These are phyloP conservation scores for Nidularia pulvinata DNA, from an alignment of 768 basidiomycete species.

Conservation along the genomic window DNA sequence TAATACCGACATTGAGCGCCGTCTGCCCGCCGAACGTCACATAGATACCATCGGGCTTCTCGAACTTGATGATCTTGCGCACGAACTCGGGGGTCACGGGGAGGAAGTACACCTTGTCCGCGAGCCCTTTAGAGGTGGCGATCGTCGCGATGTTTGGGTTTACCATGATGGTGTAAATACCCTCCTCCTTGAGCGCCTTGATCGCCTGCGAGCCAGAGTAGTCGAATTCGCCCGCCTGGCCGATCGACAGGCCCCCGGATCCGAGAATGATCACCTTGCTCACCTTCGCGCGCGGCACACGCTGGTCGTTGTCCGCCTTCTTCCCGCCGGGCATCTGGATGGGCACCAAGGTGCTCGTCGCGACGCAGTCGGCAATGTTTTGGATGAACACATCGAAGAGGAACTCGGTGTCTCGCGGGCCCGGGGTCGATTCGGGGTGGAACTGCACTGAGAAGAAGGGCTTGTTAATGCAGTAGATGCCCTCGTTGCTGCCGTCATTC, in stretches of 20 bases:
- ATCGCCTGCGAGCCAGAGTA: conserved; percentile 99
- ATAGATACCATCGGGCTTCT: conserved; percentile 99
- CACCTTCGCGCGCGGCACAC: conserved; percentile 71
- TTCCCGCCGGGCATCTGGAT: conserved; percentile 78
- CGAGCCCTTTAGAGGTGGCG: conserved; percentile 94
- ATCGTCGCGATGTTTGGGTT: conserved; percentile 99
- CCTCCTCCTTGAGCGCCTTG: conserved; percentile 98
- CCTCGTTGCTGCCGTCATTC: conserved; percentile 97
- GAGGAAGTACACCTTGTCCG: conserved; percentile 99
- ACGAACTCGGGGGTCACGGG: conserved; percentile 99
- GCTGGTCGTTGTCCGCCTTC: conserved; percentile 80
- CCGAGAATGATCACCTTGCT: conserved; percentile 96
- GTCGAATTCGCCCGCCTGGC: conserved; percentile 99
- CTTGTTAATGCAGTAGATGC: conserved; percentile 89
- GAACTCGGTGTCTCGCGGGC: conserved; percentile 98
- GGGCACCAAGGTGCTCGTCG: conserved; percentile 50
- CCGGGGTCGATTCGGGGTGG: conserved; percentile 97
- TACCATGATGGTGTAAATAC: conserved; percentile 98
- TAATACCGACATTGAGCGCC: conserved; percentile 94
- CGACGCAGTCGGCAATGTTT: conserved; percentile 75
- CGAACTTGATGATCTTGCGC: conserved; percentile 97
- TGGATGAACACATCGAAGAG: conserved; percentile 97
- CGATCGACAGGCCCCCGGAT: conserved; percentile 96
- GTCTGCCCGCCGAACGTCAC: conserved; percentile 99
- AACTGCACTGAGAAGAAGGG: conserved; percentile 99